These are phyloP conservation scores for Margaritispora aquatica DNA, from an alignment of 495 filamentous ascomycete genomes.

Conservation along the genomic window DNA sequence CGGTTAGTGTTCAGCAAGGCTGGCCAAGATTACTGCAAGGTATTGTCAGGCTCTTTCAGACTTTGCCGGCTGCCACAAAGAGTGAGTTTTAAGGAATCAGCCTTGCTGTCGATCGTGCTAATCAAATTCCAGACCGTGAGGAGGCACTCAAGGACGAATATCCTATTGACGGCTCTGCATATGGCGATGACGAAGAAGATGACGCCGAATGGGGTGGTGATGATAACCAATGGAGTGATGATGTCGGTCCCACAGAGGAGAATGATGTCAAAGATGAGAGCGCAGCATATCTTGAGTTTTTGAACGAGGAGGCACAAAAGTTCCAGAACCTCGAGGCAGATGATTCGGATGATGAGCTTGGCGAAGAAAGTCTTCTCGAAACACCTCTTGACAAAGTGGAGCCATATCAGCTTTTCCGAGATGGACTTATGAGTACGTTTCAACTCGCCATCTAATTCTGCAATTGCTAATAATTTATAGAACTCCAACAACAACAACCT, in stretches of 20 bases:
- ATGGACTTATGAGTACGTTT: conserved; percentile 71
- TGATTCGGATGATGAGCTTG: conserved; percentile 77
- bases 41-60: conserved; percentile 85
- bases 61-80: conserved; percentile 78
- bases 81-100: conserved; percentile 43
- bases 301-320: conserved; percentile 87
- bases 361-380: conserved; percentile 90
- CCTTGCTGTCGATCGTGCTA: neutral
- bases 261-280: conserved; percentile 79
- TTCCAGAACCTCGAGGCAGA: conserved; percentile 56
- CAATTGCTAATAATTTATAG: conserved; percentile 34
- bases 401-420: conserved; percentile 82
- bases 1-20: conserved; percentile 82
- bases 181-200: conserved; percentile 72
- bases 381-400: conserved; percentile 92
- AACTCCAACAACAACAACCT: conserved; percentile 83
- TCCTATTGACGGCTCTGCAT: conserved; percentile 58
- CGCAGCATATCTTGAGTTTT: conserved; percentile 89
- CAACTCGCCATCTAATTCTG: neutral
- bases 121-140: conserved; percentile 59
- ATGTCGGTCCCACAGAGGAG: conserved; percentile 47
- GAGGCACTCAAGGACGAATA: conserved; percentile 90
- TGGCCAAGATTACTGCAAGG: conserved; percentile 95
- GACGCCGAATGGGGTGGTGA: conserved; percentile 59
- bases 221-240: conserved; percentile 66